Base-by-base conservation (phyloP, 306 rosid genomes). In the Nissolia schottii region DNA sequence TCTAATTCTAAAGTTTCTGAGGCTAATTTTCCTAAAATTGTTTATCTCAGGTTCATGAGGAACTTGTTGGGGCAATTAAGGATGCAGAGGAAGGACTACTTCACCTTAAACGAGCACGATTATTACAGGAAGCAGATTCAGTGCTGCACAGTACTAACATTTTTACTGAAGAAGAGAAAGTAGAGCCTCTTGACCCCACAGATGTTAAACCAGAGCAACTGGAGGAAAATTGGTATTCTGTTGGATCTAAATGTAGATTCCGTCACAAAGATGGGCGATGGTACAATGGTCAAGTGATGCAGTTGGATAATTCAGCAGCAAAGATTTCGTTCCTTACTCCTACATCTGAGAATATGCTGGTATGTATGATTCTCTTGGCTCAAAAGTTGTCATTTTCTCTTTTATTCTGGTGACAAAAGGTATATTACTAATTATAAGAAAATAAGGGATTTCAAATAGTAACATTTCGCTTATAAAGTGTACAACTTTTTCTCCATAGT, bases 51-150 rank as follows among this genome's bases (percentile, higher is more conserved):
- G 91, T 94, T 80, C 84, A 82, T 0, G 92, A 77, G 71, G 98
- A 94, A 85, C 87, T 94, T 73, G 82, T 87, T 64, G 90, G 86
- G 78, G 96, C 86, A 51, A 94, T 91, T 59, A 94, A 86, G 79
- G 98, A 89, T 67, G 91, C 92, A 0, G 96, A 94, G 82, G 97
- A 94, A 80, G 96, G 96, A 40, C 92, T 94, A 74, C 67, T 94
- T 80, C 89, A 83, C 70, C 84, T 94, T 41, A 94, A 94, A 50
- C 96, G 92, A 50, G 84, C 95, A 11, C 79, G 97, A 73, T 74
- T 91, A 75, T 79, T 94, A 28, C 80, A 81, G 62, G 96, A 91
- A 86, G 96, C 83, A 5, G 97, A 94, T 88, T 74, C 51, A 18
- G 82, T 62, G 67, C 85, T 91, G 37, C 61, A 25, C 51, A 83